Evolutionary conservation across 2,329 filamentous ascomycete genomes (phyloP), one percentile per base, ranked within the genome.

Genomic region (Cladosporium colombiae): DNA sequence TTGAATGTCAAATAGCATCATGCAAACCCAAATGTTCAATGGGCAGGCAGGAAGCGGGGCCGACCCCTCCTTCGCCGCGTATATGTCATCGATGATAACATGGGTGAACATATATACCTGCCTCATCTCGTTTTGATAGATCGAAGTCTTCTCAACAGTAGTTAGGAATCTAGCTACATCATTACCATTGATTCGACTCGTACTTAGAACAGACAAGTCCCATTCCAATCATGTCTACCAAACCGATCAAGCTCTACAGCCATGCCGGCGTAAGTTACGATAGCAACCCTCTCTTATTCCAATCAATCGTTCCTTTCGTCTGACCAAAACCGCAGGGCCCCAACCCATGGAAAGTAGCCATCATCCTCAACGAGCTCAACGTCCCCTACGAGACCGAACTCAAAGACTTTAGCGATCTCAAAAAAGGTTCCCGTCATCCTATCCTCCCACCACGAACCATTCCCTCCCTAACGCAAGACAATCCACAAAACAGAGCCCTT

Each of bases 291-390:
- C 33, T 23, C n/a, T 13, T 3, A 21, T 10, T n/a, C 6, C 37
- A 44, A 21, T 1, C 4, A 18, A 7, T 23, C 55, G 33, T 3
- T 16, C 11, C 10, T 16, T 14, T 57, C 21, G 10, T 16, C 61
- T 50, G 14, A 55, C 53, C 49, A 33, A 8, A 14, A 18, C 40
- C 52, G 29, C 53, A 70, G 68, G 76, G 77, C 35, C 78, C 79
- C 52, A 81, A 81, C 70, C 79, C 79, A 27, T 75, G 74, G 68
- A 83, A 83, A 71, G 78, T 84, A 13, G 74, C 75, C 64, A 74
- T 83, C 62, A 65, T 84, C 49, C 74, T 81, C 55, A 76, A 81
- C 57, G 81, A 83, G 68, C 79, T 84, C 46, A 66, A 67, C 5
- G 31, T 84, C 23, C 77, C 78, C 5, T 80, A 81, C 70, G 76